A percentile compares a stretch with the other conserved stretches of the same genome.
phyloP scores from a whole-genome alignment of 78 protist genomes.

The Bodo saltans region DNA sequence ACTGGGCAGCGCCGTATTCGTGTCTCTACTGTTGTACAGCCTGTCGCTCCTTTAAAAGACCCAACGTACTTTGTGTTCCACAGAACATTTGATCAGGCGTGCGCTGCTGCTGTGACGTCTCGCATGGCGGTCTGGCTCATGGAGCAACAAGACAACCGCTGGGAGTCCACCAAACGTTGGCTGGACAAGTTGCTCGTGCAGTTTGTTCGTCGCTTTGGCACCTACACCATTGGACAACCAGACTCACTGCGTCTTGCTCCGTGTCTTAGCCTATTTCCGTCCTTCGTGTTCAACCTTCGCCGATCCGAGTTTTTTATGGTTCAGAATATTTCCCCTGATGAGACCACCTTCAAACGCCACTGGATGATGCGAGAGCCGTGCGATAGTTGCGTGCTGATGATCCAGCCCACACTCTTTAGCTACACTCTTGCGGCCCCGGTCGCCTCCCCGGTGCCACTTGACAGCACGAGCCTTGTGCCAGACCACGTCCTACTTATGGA shows the following conservation, averaged over 20 bases:
- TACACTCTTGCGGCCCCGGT: constrained; percentile 65
- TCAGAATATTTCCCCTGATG: constrained; percentile 91
- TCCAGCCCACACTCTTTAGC: constrained; percentile 87
- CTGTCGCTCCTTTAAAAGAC: neutral
- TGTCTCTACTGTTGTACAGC: constrained; percentile 77
- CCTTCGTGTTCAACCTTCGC: constrained; percentile 96
- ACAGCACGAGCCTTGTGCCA: constrained; percentile 43
- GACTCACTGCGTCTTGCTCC: constrained; percentile 57
- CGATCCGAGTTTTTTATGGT: constrained; percentile 86
- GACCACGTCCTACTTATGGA: constrained; percentile 90
- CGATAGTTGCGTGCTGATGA: constrained; percentile 76
- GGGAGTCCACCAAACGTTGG: constrained; percentile 79
- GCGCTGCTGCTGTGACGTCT: constrained; percentile 94
- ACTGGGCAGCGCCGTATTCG: constrained; percentile 78
- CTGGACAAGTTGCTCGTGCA: constrained; percentile 89
- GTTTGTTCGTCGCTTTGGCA: constrained; percentile 72
- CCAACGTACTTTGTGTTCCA: neutral
- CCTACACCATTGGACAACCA: constrained; percentile 70
- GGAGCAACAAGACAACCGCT: neutral
- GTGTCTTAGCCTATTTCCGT: constrained; percentile 81
- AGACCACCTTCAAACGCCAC: constrained; percentile 73
- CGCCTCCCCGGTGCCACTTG: constrained; percentile 70
- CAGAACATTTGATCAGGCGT: constrained; percentile 83
- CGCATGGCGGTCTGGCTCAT: constrained; percentile 70
- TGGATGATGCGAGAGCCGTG: constrained; percentile 67